phyloP scores from a whole-genome alignment of 73 alveolate genomes.

The Paramecium pentaurelia region DNA sequence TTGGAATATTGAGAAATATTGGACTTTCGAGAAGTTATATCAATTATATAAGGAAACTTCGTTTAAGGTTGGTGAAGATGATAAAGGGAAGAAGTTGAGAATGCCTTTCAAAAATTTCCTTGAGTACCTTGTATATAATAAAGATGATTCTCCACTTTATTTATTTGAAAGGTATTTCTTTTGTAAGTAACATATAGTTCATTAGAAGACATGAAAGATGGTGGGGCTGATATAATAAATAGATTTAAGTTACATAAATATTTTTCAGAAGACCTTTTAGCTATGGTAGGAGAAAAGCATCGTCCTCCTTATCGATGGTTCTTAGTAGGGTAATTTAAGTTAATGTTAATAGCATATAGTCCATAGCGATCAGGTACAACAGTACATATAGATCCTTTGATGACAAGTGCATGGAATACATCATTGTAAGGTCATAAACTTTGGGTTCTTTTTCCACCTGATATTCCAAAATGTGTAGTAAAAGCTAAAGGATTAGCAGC shows the following conservation, averaged over 20 bases:
- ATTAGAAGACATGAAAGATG: constrained; percentile 70
- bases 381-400: constrained; percentile 78
- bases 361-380: constrained; percentile 87
- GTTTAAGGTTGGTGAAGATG: constrained; percentile 83
- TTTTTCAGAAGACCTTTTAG: constrained; percentile 67
- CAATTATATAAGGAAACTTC: constrained; percentile 60
- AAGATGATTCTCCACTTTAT: constrained; percentile 82
- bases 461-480: constrained; percentile 57
- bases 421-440: constrained; percentile 74
- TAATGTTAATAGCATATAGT: neutral
- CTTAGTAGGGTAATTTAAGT: constrained; percentile 67
- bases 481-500: constrained; percentile 65
- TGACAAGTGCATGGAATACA: constrained; percentile 88
- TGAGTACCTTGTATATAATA: constrained; percentile 72
- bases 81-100: constrained; percentile 80
- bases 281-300: constrained; percentile 62
- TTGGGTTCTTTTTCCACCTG: constrained; percentile 82
- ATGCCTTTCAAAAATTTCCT: constrained; percentile 69
- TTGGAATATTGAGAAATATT: constrained; percentile 70
- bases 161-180: constrained; percentile 67
- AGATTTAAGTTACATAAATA: constrained; percentile 73
- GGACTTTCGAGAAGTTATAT: constrained; percentile 67
- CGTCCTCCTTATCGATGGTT: constrained; percentile 91
- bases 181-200: neutral
- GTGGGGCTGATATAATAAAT: constrained; percentile 62